Evolutionary conservation across 2,329 filamentous ascomycete species (phyloP).

Genomic region (Cytospora chrysosperma): DNA sequence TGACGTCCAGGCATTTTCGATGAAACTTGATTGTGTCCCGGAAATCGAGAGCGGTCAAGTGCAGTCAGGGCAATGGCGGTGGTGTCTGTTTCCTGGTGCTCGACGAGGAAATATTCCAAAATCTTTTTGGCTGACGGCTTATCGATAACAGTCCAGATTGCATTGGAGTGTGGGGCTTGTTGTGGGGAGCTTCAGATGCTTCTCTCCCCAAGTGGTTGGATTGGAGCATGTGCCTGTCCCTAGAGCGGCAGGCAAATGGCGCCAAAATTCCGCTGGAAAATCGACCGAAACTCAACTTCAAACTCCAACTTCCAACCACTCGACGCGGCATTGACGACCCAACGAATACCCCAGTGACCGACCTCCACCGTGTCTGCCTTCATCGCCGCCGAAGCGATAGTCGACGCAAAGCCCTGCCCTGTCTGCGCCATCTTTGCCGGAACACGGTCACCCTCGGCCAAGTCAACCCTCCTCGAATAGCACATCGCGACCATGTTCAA

Average conservation of each 20-base stretch:
- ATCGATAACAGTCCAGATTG: constrained; percentile 17
- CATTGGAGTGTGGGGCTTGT: not conserved
- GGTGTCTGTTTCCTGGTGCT: not conserved
- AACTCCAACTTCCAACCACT: not conserved
- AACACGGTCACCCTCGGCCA: not conserved
- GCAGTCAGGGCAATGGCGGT: not conserved
- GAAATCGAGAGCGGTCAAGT: not conserved
- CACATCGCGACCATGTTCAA: constrained; percentile 52
- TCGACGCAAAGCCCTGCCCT: not conserved
- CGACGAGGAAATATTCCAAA: constrained; percentile 5
- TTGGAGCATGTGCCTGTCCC: not conserved
- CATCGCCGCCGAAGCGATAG: not conserved
- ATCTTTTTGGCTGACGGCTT: constrained; percentile 18
- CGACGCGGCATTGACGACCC: not conserved
- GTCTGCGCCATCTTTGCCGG: not conserved
- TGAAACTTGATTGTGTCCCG: not conserved
- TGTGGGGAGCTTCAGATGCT: not conserved
- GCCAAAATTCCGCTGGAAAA: constrained; percentile 10
- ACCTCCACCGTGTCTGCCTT: not conserved
- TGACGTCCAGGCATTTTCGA: constrained; percentile 57
- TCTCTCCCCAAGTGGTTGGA: too few species aligned
- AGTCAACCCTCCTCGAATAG: not conserved
- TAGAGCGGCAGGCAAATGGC: constrained; percentile 15
- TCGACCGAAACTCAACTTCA: not conserved
- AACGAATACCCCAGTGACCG: not conserved